Percentiles rank a stretch among this genome's conserved stretches.
These are phyloP conservation scores for Exophiala phaeomuriformis DNA, from an alignment of 2,329 filamentous ascomycete genomes.

Conservation along the genomic window DNA sequence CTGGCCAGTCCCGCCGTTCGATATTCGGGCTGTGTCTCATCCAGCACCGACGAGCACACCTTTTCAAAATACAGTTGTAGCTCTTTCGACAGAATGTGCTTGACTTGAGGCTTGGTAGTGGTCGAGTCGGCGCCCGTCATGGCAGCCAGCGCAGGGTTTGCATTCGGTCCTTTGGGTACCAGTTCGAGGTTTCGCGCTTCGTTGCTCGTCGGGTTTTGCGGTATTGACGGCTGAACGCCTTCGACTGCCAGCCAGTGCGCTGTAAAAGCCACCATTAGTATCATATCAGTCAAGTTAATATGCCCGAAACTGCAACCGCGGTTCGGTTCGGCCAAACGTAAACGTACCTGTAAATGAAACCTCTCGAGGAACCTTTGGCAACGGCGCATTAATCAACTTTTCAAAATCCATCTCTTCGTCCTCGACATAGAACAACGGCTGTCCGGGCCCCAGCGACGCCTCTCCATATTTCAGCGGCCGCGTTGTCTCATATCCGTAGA, in stretches of 20 bases:
- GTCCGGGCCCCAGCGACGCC: constrained; percentile 83
- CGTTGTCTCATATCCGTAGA: constrained; percentile 77
- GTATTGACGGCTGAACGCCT: constrained; percentile 91
- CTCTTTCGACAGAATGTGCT: constrained; percentile 93
- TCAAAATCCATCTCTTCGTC: constrained; percentile 99
- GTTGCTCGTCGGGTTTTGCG: constrained; percentile 84
- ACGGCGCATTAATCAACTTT: constrained; percentile 91
- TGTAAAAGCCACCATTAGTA: constrained; percentile 31
- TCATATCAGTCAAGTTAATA: not conserved
- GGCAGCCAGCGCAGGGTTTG: constrained; percentile 76
- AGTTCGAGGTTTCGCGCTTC: constrained; percentile 80
- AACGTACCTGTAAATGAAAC: constrained; percentile 77
- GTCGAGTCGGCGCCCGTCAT: constrained; percentile 77
- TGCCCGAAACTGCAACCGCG: no score
- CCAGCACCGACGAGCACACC: constrained; percentile 78
- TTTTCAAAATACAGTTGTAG: constrained; percentile 96
- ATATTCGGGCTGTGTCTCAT: constrained; percentile 80
- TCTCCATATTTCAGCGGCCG: constrained; percentile 85
- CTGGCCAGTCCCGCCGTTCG: constrained; percentile 79
- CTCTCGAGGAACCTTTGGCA: constrained; percentile 91
- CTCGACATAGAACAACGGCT: constrained; percentile 93
- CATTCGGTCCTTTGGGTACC: constrained; percentile 79
- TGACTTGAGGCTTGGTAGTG: constrained; percentile 80
- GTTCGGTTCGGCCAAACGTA: not conserved
- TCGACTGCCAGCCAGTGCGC: constrained; percentile 97